A percentile compares a stretch with the other conserved stretches of the same genome.
phyloP scores from a whole-genome alignment of 805 yeast species.

The Ogataea philodendri region DNA sequence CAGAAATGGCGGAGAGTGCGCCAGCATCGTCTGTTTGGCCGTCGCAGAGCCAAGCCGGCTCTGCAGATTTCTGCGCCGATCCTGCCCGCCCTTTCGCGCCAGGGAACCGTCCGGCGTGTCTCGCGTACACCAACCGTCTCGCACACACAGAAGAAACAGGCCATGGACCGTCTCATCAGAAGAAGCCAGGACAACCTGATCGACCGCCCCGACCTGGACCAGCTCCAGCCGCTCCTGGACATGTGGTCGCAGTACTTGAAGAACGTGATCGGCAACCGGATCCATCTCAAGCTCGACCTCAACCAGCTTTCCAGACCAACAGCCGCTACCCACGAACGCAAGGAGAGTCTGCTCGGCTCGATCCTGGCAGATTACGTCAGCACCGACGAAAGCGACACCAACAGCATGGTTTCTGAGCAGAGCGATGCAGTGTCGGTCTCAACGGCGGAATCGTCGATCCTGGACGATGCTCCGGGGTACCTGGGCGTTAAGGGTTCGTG shows the following conservation, averaged over 20 bases:
- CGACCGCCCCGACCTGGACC: no score
- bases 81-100: conserved; percentile 1
- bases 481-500: no score
- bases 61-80: conserved; percentile 3
- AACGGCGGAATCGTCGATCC: conserved; percentile 15
- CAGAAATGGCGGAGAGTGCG: conserved; percentile 24
- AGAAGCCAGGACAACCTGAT: conserved; percentile 7
- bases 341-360: conserved; percentile 21
- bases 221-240: no score
- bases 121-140: neutral
- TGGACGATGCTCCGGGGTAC: no score
- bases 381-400: conserved; percentile 12
- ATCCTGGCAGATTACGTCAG: conserved; percentile 20
- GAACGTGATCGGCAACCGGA: conserved; percentile 25
- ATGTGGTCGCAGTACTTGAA: conserved; percentile 32
- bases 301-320: conserved; percentile 11
- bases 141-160: neutral
- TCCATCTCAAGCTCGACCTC: conserved; percentile 31
- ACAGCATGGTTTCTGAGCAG: conserved; percentile 8
- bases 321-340: conserved; percentile 9
- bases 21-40: conserved; percentile 6
- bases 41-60: neutral
- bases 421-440: conserved; percentile 19
- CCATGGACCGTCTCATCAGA: conserved; percentile 5
- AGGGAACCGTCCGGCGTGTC: conserved; percentile 2